Conservation (phyloP, 176 grass and related monocot species). For the Poa pratensis region DNA sequence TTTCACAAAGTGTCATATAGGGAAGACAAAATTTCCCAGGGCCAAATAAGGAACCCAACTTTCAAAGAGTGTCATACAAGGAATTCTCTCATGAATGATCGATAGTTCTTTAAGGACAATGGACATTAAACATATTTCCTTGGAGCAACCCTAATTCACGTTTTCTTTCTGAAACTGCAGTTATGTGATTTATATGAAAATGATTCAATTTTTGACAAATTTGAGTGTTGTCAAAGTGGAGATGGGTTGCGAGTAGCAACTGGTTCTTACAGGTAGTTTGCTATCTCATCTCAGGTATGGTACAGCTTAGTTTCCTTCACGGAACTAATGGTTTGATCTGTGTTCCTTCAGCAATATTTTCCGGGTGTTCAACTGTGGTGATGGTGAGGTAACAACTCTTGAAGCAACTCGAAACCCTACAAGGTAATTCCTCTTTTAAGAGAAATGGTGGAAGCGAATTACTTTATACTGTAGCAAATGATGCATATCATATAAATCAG, state of each 20-base stretch:
- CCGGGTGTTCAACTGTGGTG: slow-evolving; percentile 73
- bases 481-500: slow-evolving; percentile 21
- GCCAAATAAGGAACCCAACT: too few species aligned
- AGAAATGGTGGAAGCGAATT: slow-evolving; percentile 22
- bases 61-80: too few species aligned
- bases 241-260: slow-evolving; percentile 86
- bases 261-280: slow-evolving; percentile 91
- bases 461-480: not conserved
- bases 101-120: slow-evolving; percentile 17
- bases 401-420: slow-evolving; percentile 95
- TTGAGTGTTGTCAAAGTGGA: slow-evolving; percentile 94
- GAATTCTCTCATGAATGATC: too few species aligned
- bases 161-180: slow-evolving; percentile 58
- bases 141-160: slow-evolving; percentile 32
- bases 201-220: slow-evolving; percentile 98
- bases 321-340: slow-evolving; percentile 42
- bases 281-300: slow-evolving; percentile 27
- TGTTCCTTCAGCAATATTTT: slow-evolving; percentile 80
- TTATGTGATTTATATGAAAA: slow-evolving; percentile 99
- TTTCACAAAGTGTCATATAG: too few species aligned
- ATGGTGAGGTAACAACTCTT: slow-evolving; percentile 73
- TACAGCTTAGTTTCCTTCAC: slow-evolving; percentile 26
- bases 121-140: slow-evolving; percentile 6
- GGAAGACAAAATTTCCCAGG: too few species aligned
- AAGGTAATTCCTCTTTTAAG: slow-evolving; percentile 60